Conservation (phyloP, 2,329 filamentous ascomycete genomes). For the Botrytis pseudocinerea region DNA sequence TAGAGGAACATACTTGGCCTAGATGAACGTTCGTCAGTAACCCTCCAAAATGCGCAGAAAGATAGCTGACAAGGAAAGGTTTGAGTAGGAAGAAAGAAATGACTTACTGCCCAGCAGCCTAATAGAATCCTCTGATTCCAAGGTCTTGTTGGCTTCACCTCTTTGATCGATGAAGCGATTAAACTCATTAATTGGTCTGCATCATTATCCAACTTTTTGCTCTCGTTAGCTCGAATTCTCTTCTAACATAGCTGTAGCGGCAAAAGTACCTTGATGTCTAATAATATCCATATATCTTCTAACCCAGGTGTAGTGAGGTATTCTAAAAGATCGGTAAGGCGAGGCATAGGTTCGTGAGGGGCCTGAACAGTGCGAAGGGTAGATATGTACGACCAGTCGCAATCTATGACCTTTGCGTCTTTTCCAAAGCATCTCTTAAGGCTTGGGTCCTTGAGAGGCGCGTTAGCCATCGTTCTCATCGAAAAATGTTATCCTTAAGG, state of each 20-base stretch:
- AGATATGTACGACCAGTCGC: conserved; percentile 72
- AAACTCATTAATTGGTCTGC: conserved; percentile 68
- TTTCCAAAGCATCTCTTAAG: conserved; percentile 80
- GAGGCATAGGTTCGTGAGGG: conserved; percentile 71
- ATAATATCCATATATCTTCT: conserved; percentile 73
- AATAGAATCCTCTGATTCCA: conserved; percentile 77
- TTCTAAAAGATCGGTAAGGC: conserved; percentile 70
- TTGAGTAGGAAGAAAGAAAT: conserved; percentile 26
- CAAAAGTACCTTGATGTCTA: conserved; percentile 77
- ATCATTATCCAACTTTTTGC: conserved; percentile 64
- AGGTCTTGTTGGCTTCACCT: conserved; percentile 51
- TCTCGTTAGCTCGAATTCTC: not conserved
- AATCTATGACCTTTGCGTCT: conserved; percentile 71
- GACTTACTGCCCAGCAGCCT: conserved; percentile 73
- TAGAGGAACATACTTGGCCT: conserved; percentile 68
- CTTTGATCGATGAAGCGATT: conserved; percentile 63
- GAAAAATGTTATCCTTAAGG: conserved; percentile 27
- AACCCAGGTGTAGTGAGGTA: conserved; percentile 66
- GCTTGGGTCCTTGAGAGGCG: conserved; percentile 60
- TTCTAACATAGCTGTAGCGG: not conserved
- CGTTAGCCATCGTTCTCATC: conserved; percentile 11
- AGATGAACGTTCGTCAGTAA: conserved; percentile 24
- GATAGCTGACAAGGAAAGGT: not conserved
- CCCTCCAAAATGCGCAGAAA: not conserved
- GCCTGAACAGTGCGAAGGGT: conserved; percentile 65